phyloP scores from a whole-genome alignment of 768 basidiomycete genomes.

The Rhodotorula diobovata region DNA sequence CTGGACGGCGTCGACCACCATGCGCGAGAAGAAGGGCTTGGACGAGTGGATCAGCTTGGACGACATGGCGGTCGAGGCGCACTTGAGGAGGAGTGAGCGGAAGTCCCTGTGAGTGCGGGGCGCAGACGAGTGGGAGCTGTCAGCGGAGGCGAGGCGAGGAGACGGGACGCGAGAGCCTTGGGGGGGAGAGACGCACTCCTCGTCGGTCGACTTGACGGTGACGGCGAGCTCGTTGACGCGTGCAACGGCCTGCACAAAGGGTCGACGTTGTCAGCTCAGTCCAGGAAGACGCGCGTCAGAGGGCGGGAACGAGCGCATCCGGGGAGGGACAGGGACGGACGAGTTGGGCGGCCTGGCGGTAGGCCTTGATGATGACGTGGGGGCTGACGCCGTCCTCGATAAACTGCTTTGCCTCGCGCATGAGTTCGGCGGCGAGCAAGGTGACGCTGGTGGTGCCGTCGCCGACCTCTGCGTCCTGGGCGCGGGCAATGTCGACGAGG shows the following conservation, averaged over 20 bases:
- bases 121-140: no score
- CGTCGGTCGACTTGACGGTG: constrained; percentile 78
- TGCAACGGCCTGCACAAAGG: constrained; percentile 62
- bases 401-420: constrained; percentile 84
- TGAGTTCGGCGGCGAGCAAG: constrained; percentile 82
- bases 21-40: constrained; percentile 96
- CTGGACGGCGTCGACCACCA: constrained; percentile 96
- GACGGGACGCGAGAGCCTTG: not conserved
- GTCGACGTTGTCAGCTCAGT: not conserved
- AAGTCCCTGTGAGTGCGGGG: constrained; percentile 62
- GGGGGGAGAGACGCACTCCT: constrained; percentile 60
- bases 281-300: not conserved
- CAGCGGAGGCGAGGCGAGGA: not conserved
- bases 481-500: constrained; percentile 95
- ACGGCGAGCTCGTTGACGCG: constrained; percentile 86
- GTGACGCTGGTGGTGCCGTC: constrained; percentile 98
- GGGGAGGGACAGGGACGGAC: constrained; percentile 52
- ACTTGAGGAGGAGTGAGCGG: constrained; percentile 88
- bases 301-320: not conserved
- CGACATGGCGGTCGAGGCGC: constrained; percentile 99
- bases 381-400: constrained; percentile 97
- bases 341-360: constrained; percentile 77
- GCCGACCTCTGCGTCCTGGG: constrained; percentile 96
- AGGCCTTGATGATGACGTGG: constrained; percentile 96
- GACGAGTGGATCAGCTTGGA: constrained; percentile 98